Conservation (phyloP, 257 asterid species). For the Pogostemon cablin region DNA sequence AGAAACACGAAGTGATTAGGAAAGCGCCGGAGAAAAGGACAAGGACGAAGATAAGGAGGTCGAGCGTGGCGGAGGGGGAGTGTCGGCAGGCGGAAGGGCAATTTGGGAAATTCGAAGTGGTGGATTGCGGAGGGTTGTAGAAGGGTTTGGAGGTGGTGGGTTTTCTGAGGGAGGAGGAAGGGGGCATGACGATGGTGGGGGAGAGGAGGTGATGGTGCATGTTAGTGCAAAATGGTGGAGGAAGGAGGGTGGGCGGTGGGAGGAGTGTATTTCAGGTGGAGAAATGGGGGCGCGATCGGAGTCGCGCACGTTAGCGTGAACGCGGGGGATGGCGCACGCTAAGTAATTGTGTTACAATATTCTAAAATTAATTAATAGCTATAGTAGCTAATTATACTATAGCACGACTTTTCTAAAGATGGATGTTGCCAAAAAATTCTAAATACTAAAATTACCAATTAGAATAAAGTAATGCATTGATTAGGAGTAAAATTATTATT, state of each 20-base stretch:
- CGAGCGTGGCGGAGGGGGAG: constrained; percentile 85
- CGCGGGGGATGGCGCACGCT: constrained; percentile 31
- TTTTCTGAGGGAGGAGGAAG: constrained; percentile 31
- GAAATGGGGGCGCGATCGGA: constrained; percentile 21
- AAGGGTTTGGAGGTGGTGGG: constrained; percentile 29
- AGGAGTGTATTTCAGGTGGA: constrained; percentile 29
- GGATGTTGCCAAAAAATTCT: no score
- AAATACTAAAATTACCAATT: no score
- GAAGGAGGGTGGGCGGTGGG: constrained; percentile 16
- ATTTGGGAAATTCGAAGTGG: constrained; percentile 35
- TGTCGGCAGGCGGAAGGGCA: constrained; percentile 62
- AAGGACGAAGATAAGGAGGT: constrained; percentile 74
- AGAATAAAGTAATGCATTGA: no score
- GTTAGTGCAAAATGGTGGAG: constrained; percentile 33
- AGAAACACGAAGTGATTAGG: constrained; percentile 63
- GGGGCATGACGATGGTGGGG: constrained; percentile 33
- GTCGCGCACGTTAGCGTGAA: constrained; percentile 34
- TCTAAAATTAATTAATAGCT: neutral
- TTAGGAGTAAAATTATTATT: no score
- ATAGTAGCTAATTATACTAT: no score
- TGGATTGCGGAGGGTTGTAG: neutral
- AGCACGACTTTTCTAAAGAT: no score
- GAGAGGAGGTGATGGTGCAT: constrained; percentile 36
- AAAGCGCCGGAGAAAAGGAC: constrained; percentile 81
- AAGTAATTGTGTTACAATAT: constrained; percentile 13